Evolutionary conservation across 805 yeast species (phyloP), one percentile per base, ranked within the genome.

Genomic region (Pichia deserticola): DNA sequence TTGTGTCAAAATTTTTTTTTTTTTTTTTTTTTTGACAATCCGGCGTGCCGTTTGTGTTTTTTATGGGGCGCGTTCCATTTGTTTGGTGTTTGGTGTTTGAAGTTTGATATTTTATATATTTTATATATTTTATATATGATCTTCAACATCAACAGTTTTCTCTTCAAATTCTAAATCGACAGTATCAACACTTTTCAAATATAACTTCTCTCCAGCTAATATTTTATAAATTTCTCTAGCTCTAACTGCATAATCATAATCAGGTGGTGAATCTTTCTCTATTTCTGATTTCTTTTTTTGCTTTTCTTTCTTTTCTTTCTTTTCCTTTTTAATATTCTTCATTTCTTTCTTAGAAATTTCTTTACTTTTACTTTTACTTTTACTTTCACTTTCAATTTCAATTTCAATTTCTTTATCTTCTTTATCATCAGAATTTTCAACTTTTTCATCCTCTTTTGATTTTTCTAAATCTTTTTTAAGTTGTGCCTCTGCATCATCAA

Each of bases 401-500:
- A 25, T 36, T 30, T 5, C 30, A 7, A 11, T 42, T 34, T 40
- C 15, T 28, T 32, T 41, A 3, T 40, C 42, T 39, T 35, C 20
- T 20, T 20, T 20, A 20, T 20, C 20, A 20, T 20, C 20, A 20
- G 20, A 3, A 20, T 20, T 20, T 28, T 20, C 35, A 9, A 36
- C 49, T 29, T 11, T 25, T 9, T 50, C 46, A n/a, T 35, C 40
- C n/a, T 39, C 44, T 37, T 44, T 39, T 34, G 40, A 6, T 29
- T 40, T 54, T 41, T 55, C 53, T 27, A 51, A 36, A 20, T 5
- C 54, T 50, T 48, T 44, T 47, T 20, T 52, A 54, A 42, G 49
- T 57, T 42, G 66, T 39, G 59, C 67, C 47, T 72, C 75, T 10
- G 73, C 74, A 37, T 69, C 70, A 40, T 61, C 64, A 42, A 75